Base-by-base conservation (phyloP, 495 filamentous ascomycete genomes). In the Tuber brumale region DNA sequence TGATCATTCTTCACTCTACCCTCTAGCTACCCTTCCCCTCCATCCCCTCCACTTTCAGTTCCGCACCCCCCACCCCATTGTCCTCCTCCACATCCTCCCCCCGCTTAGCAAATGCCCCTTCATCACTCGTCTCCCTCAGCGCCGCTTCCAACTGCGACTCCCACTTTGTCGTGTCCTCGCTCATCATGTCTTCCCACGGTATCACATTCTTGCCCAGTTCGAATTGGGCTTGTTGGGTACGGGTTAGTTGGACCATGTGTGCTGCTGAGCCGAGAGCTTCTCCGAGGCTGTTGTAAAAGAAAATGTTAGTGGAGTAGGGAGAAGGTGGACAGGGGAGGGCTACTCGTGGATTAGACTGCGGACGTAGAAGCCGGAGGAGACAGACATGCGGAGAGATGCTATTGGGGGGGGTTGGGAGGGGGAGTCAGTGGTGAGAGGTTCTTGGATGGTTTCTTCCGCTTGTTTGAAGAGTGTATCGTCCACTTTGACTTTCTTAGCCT, bases 341-440 rank as follows among this genome's bases (percentile, higher is more conserved):
- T 80, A 80, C 78, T 99, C 96, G 81, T 98, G 94, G 74, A 93
- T 92, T 69, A 99, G 87, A 46, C 91, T 94, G 74, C 95, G 92
- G 61, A 99, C 95, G 85, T 99, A 99, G 87, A 98, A 99, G 66
- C 95, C 95, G 6, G 94, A 97, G 7, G 94, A 91, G 61, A 97
- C 95, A 1, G 92, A 97, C 92, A 99, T 93, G 74, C 90, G 89
- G 71, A 99, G 88, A 82, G 88, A 92, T 61, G 89, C 91, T 12
- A 89, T 12, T 91, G 90, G 12, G 86, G 84, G 81, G 7, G 85
- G 82, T 7, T 84, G 79, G 44, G 83, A 76, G 19, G 85, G 4
- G 83, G 81, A 57, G 84, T 71, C 51, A 42, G 81, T 76, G 6
- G 84, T 84, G 31, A 84, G 80, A 23, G 86, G 77, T 57, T 76